A percentile compares a stretch with the other conserved stretches of the same genome.
phyloP scores from a whole-genome alignment of 2,329 filamentous ascomycete genomes.

The Claviceps arundinis region DNA sequence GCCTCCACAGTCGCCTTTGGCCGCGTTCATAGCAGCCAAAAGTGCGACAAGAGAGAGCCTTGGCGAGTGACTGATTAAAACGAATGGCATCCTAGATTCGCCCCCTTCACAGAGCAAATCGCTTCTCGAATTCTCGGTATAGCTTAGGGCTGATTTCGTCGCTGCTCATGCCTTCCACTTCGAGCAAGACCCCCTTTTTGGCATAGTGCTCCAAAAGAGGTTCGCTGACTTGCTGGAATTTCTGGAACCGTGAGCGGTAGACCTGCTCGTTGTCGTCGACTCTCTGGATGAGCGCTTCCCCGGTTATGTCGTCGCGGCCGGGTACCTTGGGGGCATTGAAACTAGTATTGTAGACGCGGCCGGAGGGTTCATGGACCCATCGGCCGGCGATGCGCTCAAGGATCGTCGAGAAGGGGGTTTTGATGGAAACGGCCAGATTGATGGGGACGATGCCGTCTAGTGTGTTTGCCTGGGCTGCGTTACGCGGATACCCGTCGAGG shows the following conservation, averaged over 20 bases:
- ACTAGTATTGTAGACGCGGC: conserved; percentile 85
- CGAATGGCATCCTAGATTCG: neutral
- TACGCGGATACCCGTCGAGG: conserved; percentile 91
- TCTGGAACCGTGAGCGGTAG: conserved; percentile 66
- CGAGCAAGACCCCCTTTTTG: conserved; percentile 68
- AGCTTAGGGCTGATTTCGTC: conserved; percentile 93
- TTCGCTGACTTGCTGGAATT: conserved; percentile 78
- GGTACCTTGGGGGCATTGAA: conserved; percentile 76
- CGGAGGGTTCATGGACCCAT: conserved; percentile 86
- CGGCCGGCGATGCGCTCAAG: conserved; percentile 80
- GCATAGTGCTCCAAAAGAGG: conserved; percentile 84
- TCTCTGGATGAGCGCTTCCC: conserved; percentile 69
- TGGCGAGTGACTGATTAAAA: neutral
- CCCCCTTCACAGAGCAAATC: conserved; percentile 37
- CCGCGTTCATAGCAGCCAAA: neutral
- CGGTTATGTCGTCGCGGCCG: conserved; percentile 81
- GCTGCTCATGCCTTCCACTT: conserved; percentile 76
- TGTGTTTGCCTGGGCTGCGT: conserved; percentile 61
- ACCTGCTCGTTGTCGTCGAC: conserved; percentile 78
- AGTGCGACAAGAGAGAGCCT: too few species aligned
- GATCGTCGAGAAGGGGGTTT: conserved; percentile 76
- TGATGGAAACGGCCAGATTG: conserved; percentile 79
- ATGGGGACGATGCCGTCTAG: conserved; percentile 80
- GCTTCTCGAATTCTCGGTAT: conserved; percentile 64
- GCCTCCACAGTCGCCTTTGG: neutral